phyloP scores from a whole-genome alignment of 371 early-diverging fungal species.

The Vairimorpha necatrix region DNA sequence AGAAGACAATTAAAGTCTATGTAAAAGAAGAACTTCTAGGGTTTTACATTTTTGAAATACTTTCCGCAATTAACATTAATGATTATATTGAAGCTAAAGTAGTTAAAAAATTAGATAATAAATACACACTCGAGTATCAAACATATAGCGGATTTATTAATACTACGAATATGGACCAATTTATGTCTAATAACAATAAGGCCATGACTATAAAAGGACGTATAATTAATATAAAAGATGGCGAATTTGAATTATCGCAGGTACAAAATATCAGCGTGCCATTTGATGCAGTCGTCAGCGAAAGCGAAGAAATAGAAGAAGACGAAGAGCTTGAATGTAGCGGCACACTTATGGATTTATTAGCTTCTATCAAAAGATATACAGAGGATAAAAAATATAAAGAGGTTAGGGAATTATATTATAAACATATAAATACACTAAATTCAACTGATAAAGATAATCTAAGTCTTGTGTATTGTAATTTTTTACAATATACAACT shows the following conservation, averaged over 20 bases:
- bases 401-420: conserved; percentile 2
- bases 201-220: conserved; percentile 6
- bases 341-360: background rate
- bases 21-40: conserved; percentile 35
- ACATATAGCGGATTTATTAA: conserved; percentile 6
- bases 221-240: conserved; percentile 20
- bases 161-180: background rate
- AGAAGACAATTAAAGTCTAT: background rate
- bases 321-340: background rate
- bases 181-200: background rate
- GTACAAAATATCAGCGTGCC: background rate
- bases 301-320: conserved; percentile 21
- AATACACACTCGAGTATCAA: conserved; percentile 13
- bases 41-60: conserved; percentile 31
- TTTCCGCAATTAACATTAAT: background rate
- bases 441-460: conserved; percentile 34
- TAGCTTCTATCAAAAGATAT: background rate
- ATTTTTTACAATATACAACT: conserved; percentile 32
- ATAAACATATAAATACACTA: conserved; percentile 23
- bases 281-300: conserved; percentile 24
- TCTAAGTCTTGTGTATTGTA: conserved; percentile 31
- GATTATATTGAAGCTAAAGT: background rate
- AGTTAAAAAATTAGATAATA: background rate
- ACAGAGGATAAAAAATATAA: conserved; percentile 25
- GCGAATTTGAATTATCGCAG: conserved; percentile 15